Evolutionary conservation across 768 basidiomycete genomes (phyloP), one percentile per base, ranked within the genome.

Genomic region (Boletus tomentosulus): DNA sequence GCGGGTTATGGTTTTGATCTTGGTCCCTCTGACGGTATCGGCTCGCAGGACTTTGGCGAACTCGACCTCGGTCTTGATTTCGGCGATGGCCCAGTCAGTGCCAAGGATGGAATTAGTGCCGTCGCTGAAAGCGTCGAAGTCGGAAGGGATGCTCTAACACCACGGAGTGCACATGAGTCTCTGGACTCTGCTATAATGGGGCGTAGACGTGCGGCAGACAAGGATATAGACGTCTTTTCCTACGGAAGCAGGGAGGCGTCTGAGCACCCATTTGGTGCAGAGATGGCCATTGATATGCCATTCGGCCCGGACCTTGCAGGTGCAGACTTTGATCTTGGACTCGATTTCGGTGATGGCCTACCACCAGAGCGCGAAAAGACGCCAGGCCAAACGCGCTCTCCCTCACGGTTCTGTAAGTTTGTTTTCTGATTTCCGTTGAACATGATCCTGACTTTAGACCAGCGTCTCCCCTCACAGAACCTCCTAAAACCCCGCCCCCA

Each of bases 381-480:
- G 3, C 83, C 82, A 3, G 84, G 76, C 15, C 78, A 85, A 65
- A 82, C 80, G 0, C 76, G 80, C 34, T 78, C 78, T 35, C 76
- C 73, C 38, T 87, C 89, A 38, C 78, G 93, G 68, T 86, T 79
- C 58, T 87, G 87, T 90, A 66, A 65, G 84, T 72, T 16, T 44
- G 16, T 52, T 37, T 25, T 43, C 33, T 38, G 19, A 9, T 50
- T 22, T 48, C 27, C 52, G n/a, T 51, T 15, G 46, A 45, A 4
- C 16, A n/a, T 54, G 41, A 48, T 38, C 10, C 44, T 59, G 42
- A 64, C 42, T 46, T 52, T 22, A 28, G 57, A 46, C 30, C 54
- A 91, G 89, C 88, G 4, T 90, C 90, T 10, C 90, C 86, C 11
- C 78, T 89, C 41, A 84, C 83, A 28, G 86, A 89, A 53, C 77